Percentiles rank a stretch among this genome's conserved stretches.
These are phyloP conservation scores for Ustilago loliicola DNA, from an alignment of 1,284 basidiomycete genomes.

Conservation along the genomic window DNA sequence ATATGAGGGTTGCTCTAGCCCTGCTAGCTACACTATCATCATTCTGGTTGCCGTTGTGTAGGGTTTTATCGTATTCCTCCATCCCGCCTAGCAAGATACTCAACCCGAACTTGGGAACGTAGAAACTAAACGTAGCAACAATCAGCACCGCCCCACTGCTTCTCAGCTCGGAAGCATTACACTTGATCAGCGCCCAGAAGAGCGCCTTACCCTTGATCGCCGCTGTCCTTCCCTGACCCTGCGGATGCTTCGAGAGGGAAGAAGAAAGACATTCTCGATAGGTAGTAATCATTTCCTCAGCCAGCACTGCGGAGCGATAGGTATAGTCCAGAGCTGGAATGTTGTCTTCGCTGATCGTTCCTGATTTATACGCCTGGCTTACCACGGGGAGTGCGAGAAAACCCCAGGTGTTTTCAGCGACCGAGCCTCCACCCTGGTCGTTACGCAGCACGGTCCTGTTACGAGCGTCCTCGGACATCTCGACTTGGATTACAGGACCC, in stretches of 20 bases:
- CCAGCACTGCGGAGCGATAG: constrained; percentile 22
- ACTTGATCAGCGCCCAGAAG: constrained; percentile 19
- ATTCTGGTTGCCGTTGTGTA: not conserved
- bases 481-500: constrained; percentile 19
- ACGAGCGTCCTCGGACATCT: not conserved
- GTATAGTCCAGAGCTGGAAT: constrained; percentile 36
- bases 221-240: not conserved
- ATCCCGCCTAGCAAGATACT: constrained; percentile 26
- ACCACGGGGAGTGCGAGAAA: constrained; percentile 28
- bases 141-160: constrained; percentile 8
- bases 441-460: constrained; percentile 11
- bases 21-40: constrained; percentile 15
- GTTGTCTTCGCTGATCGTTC: constrained; percentile 20
- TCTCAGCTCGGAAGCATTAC: constrained; percentile 21
- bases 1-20: constrained; percentile 36
- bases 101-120: constrained; percentile 37
- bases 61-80: constrained; percentile 20
- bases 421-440: constrained; percentile 27
- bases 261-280: constrained; percentile 22
- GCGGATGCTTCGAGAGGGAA: constrained; percentile 9
- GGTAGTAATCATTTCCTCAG: constrained; percentile 28
- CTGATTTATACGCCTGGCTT: constrained; percentile 2
- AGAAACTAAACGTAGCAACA: constrained; percentile 35
- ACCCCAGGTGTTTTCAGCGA: constrained; percentile 18
- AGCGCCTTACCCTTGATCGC: constrained; percentile 19